phyloP scores from a whole-genome alignment of 2,329 filamentous ascomycete species.

The Dactylonectria estremocensis region DNA sequence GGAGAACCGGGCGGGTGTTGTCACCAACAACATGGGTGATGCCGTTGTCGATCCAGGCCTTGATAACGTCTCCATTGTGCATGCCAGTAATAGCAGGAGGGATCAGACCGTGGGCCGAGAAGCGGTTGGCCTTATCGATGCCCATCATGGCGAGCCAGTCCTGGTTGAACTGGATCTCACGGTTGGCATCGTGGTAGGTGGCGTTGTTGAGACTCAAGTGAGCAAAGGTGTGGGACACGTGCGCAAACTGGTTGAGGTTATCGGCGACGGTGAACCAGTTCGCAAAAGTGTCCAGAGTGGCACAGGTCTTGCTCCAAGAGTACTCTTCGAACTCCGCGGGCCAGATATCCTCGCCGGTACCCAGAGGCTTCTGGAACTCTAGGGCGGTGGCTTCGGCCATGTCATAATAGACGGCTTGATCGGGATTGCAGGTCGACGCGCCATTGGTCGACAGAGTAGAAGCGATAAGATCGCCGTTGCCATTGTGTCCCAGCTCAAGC shows the following conservation, averaged over 20 bases:
- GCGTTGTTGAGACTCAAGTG: conserved; percentile 38
- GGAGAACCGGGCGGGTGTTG: conserved; percentile 32
- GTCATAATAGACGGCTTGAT: conserved; percentile 28
- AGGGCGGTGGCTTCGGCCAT: conserved; percentile 27
- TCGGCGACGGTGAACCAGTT: conserved; percentile 32
- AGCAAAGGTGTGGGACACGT: conserved; percentile 37
- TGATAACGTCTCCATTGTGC: conserved; percentile 37
- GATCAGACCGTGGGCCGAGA: conserved; percentile 32
- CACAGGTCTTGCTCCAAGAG: conserved; percentile 29
- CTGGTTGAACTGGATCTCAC: conserved; percentile 37
- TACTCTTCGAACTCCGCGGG: conserved; percentile 27
- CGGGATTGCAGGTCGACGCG: conserved; percentile 6
- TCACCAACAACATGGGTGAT: conserved; percentile 35
- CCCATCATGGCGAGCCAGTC: conserved; percentile 35
- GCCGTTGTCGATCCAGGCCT: conserved; percentile 35
- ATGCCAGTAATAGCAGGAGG: conserved; percentile 39
- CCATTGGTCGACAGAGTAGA: neutral
- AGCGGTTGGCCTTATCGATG: conserved; percentile 32
- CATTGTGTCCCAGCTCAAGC: conserved; percentile 38
- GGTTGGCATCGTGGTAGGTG: conserved; percentile 34
- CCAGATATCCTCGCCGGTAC: conserved; percentile 32
- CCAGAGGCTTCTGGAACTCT: conserved; percentile 31
- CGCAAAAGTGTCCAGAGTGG: conserved; percentile 33
- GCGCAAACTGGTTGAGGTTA: conserved; percentile 37
- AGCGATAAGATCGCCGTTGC: conserved; percentile 37